Evolutionary conservation across 495 filamentous ascomycete genomes (phyloP), one percentile per base, ranked within the genome.

Genomic region (Clavariopsis aquatica): DNA sequence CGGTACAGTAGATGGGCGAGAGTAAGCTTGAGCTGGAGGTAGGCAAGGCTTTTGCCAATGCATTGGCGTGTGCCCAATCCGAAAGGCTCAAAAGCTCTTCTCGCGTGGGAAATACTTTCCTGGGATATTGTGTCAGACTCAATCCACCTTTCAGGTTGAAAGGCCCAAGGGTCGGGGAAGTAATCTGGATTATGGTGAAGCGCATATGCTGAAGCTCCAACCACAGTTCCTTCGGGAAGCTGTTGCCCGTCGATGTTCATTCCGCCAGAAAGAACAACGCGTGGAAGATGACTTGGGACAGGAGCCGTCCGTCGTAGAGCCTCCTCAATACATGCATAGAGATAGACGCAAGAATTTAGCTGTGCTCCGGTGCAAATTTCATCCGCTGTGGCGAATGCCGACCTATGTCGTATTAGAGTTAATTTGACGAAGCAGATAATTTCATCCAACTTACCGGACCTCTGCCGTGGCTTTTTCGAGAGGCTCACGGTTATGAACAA

Each of bases 241-340:
- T 77, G 77, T 4, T 82, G 69, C 5, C 80, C 80, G 47, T 85
- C 80, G 8, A 88, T 78, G 7, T 73, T 65, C 13, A 81, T 73
- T 17, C 88, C 88, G 47, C 87, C 87, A 0, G 78, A 60, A 3
- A 85, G 77, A 13, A 91, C 86, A 67, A 85, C 82, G 34, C 86
- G 80, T 6, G 81, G 82, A 5, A 89, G 71, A 12, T 82, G 74
- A 17, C 81, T 82, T 45, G 79, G 77, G 2, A 89, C 86, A 0
- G 86, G 79, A 13, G 89, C 87, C 0, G 82, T 82, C 45, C 90
- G 73, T 45, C 89, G 87, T 71, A 90, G 78, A 1, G 85, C 77
- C 64, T 91, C 88, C 54, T 88, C 81, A 46, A 88, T 77, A 63
- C 83, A 85, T 10, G 83, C 85, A 55, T 80, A 81, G 4, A 88